Conservation (phyloP, 2,329 filamentous ascomycete species). For the Amauroascus verrucosus region DNA sequence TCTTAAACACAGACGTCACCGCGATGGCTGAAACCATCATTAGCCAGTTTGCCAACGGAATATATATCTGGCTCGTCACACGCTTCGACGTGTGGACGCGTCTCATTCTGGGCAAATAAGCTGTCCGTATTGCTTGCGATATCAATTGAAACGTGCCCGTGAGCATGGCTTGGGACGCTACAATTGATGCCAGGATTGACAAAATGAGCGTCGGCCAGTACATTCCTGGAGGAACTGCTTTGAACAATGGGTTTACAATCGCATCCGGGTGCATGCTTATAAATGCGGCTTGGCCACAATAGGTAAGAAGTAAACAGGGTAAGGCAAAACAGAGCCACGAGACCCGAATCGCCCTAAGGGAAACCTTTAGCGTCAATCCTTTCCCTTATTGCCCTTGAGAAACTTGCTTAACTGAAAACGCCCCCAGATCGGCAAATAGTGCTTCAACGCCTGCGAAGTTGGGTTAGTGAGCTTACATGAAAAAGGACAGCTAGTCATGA, state of each 20-base stretch:
- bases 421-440: conserved; percentile 66
- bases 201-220: conserved; percentile 59
- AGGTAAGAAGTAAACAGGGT: conserved; percentile 52
- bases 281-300: conserved; percentile 64
- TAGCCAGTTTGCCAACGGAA: conserved; percentile 66
- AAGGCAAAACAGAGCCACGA: conserved; percentile 60
- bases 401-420: conserved; percentile 41
- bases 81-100: conserved; percentile 58
- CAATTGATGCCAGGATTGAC: conserved; percentile 60
- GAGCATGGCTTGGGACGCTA: conserved; percentile 70
- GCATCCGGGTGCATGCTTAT: conserved; percentile 52
- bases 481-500: not conserved
- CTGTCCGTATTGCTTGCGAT: conserved; percentile 61
- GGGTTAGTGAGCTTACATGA: not conserved
- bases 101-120: conserved; percentile 67
- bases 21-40: conserved; percentile 66
- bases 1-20: conserved; percentile 63
- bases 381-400: conserved; percentile 33
- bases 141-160: conserved; percentile 62
- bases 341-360: conserved; percentile 53
- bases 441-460: conserved; percentile 56
- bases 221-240: conserved; percentile 55
- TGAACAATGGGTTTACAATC: conserved; percentile 64
- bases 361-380: conserved; percentile 12
- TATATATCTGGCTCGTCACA: conserved; percentile 67